Evolutionary conservation across 352 stramenopile genomes (phyloP).

Genomic region (Thraustotheca clavata): DNA sequence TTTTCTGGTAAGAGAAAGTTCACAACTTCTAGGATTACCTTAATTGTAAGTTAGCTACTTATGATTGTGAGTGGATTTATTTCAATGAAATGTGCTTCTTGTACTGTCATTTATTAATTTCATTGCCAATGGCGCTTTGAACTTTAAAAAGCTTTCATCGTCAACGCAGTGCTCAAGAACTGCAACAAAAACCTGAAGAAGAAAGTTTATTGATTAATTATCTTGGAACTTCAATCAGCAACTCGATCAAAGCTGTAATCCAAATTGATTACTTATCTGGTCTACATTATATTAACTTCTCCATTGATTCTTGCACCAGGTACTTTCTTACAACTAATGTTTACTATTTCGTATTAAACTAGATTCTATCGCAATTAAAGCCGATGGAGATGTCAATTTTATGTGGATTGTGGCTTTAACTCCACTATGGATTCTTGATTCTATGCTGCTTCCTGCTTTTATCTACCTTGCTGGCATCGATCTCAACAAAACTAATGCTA

Average conservation of each 20-base stretch:
- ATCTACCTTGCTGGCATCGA: background rate
- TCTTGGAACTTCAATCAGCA: background rate
- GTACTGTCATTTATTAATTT: no score
- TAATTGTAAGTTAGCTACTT: no score
- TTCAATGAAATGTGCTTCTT: no score
- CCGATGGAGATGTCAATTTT: background rate
- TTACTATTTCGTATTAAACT: no score
- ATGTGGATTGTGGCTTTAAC: background rate
- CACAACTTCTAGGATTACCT: no score
- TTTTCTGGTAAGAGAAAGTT: no score
- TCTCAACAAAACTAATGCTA: no score
- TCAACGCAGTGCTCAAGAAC: no score
- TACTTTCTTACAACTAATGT: no score
- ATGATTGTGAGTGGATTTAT: no score
- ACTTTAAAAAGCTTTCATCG: no score
- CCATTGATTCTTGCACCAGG: background rate
- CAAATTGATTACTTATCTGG: background rate
- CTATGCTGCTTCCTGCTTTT: background rate
- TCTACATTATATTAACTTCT: background rate
- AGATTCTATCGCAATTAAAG: constrained; percentile 15
- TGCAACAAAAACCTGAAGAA: background rate
- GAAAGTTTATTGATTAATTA: background rate
- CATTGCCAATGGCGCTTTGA: no score
- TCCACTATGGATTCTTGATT: constrained; percentile 14
- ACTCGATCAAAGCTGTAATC: background rate